These are phyloP conservation scores for Cyberlindnera mississippiensis DNA, from an alignment of 805 yeast species.

Conservation along the genomic window DNA sequence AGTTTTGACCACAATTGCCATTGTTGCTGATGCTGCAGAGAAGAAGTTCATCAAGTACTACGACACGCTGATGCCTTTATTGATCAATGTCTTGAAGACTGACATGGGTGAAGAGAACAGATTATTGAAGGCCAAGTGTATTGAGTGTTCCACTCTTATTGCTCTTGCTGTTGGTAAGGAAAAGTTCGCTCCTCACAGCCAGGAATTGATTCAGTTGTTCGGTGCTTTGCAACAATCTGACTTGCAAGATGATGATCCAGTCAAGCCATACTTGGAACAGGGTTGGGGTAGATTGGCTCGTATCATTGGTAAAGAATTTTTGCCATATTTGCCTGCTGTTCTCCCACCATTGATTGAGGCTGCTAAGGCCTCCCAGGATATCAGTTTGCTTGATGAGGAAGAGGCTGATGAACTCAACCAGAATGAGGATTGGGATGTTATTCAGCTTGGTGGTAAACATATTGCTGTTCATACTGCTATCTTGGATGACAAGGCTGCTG, in stretches of 20 bases:
- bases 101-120: conserved; percentile 79
- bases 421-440: conserved; percentile 94
- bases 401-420: conserved; percentile 80
- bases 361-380: conserved; percentile 88
- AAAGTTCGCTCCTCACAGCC: conserved; percentile 71
- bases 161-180: conserved; percentile 95
- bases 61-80: conserved; percentile 88
- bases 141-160: conserved; percentile 92
- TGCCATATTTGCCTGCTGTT: conserved; percentile 78
- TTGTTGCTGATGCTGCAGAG: conserved; percentile 95
- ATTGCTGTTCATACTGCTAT: conserved; percentile 92
- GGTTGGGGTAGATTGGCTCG: conserved; percentile 96
- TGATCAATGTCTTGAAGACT: conserved; percentile 71
- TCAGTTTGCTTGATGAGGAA: conserved; percentile 81
- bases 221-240: conserved; percentile 63
- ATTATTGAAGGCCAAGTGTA: conserved; percentile 83
- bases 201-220: conserved; percentile 67
- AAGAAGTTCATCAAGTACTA: conserved; percentile 84
- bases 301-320: conserved; percentile 77
- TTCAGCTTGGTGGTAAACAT: conserved; percentile 85
- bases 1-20: conserved; percentile 92
- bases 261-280: conserved; percentile 80
- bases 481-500: conserved; percentile 90
- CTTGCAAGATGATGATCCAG: conserved; percentile 74
- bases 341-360: conserved; percentile 84